A percentile compares a stretch with the other conserved stretches of the same genome.
Evolutionary conservation across 2,329 filamentous ascomycete genomes (phyloP).

Genomic region (Penicillium sp.): DNA sequence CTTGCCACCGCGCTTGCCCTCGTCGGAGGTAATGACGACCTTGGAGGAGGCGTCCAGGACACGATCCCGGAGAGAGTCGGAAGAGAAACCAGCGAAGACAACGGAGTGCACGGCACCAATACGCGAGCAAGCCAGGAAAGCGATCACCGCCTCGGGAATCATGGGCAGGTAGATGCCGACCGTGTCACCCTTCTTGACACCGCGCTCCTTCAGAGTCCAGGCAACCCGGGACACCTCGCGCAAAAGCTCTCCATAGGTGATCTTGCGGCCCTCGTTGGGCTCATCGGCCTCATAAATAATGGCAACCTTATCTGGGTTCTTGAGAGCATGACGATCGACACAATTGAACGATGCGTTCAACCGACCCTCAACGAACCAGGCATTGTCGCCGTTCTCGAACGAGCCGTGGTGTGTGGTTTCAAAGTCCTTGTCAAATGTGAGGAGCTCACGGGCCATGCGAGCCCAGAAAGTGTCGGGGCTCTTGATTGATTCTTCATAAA

Average conservation of each 20-base stretch:
- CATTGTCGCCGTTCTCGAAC: slow-evolving; percentile 74
- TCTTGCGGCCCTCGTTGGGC: slow-evolving; percentile 75
- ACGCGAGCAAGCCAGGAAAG: slow-evolving; percentile 84
- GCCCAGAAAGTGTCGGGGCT: slow-evolving; percentile 90
- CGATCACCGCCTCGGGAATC: slow-evolving; percentile 93
- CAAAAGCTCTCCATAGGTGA: slow-evolving; percentile 91
- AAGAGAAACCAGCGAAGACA: slow-evolving; percentile 95
- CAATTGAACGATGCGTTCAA: slow-evolving; percentile 98
- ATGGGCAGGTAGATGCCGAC: slow-evolving; percentile 97
- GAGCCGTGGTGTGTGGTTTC: slow-evolving; percentile 79
- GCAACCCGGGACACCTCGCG: slow-evolving; percentile 86
- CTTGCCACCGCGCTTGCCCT: slow-evolving; percentile 97
- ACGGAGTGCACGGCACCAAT: slow-evolving; percentile 97
- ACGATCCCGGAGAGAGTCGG: slow-evolving; percentile 91
- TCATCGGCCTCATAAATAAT: slow-evolving; percentile 99
- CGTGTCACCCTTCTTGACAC: slow-evolving; percentile 94
- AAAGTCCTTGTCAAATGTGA: slow-evolving; percentile 90
- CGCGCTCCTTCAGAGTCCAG: slow-evolving; percentile 88
- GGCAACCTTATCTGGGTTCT: slow-evolving; percentile 86
- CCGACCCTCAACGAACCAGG: slow-evolving; percentile 92
- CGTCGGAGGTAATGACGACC: slow-evolving; percentile 94
- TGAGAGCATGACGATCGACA: slow-evolving; percentile 93
- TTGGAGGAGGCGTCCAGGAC: slow-evolving; percentile 87
- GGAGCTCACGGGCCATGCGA: slow-evolving; percentile 76
- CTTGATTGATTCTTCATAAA: slow-evolving; percentile 81